Base-by-base conservation (phyloP, 75 land plant genomes). In the Selaginella moellendorffii region DNA sequence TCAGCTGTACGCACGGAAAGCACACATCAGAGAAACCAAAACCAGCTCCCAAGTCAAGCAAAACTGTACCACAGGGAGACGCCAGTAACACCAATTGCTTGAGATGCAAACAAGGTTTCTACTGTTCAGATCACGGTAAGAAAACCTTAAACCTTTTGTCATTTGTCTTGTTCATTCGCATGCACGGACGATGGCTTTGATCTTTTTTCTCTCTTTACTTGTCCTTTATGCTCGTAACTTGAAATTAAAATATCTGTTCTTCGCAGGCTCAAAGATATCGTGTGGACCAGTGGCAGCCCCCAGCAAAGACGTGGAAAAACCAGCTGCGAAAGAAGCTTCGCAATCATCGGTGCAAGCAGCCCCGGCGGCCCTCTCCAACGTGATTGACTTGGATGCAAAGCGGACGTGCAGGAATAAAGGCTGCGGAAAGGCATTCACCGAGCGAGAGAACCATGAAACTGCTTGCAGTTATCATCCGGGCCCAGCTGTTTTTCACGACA, bases 381-480 rank as follows among this genome's bases (percentile, higher is more conserved):
- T 74, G 30, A 72, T 88, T 52, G 96, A 68, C 56, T 53, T 93
- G 29, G 82, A 81, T 60, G 66, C 82, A 58, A 75, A 80, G 14
- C 95, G 83, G 63, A 68, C 65, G 0, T 93, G 98, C 67, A 85
- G 54, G 65, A 85, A 85, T 53, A 82, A 82, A 64, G 96, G 92
- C 63, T 93, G 98, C 67, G 86, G 90, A 12, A 74, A 88, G 67
- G 77, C 68, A 27, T 93, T 85, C 71, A 85, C 77, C 62, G 98
- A 93, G 65, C 85, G 66, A 70, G 87, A 85, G 26, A 93, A 93
- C 68, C 84, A 88, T 65, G 90, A 81, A 2, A 67, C 68, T 30
- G 98, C 98, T 24, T 93, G 96, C 65, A 70, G 62, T 59, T 85
- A 80, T 72, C 98, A 93, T 71, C 98, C 96, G 19, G 98, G 98